These are phyloP conservation scores for Cystobasidium ongulense DNA, from an alignment of 768 basidiomycete genomes.

Conservation along the genomic window DNA sequence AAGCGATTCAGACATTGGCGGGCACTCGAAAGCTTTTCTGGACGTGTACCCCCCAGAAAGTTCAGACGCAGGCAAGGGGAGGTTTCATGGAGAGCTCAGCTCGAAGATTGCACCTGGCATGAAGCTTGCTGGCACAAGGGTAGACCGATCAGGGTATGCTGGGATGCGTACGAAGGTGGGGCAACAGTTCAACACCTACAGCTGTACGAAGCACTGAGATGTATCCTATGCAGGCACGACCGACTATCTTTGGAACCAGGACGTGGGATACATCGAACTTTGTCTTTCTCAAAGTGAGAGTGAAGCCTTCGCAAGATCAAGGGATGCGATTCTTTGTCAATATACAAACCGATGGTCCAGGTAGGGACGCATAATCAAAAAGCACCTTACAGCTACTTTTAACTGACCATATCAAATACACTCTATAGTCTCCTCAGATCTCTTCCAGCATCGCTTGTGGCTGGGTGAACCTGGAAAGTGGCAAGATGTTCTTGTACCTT, in stretches of 20 bases:
- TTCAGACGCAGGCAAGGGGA: slow-evolving; percentile 46
- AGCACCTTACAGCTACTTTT: too few species aligned
- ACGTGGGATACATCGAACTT: slow-evolving; percentile 76
- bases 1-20: slow-evolving; percentile 81
- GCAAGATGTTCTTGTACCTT: slow-evolving; percentile 79
- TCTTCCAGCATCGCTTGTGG: slow-evolving; percentile 93
- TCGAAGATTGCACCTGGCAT: slow-evolving; percentile 51
- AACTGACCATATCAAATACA: too few species aligned
- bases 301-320: slow-evolving; percentile 53
- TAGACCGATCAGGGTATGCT: slow-evolving; percentile 68
- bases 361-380: slow-evolving; percentile 35
- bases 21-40: slow-evolving; percentile 43
- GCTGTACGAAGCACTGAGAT: too few species aligned
- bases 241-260: slow-evolving; percentile 78
- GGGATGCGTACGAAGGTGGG: slow-evolving; percentile 77
- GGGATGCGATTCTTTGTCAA: slow-evolving; percentile 79
- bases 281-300: slow-evolving; percentile 67
- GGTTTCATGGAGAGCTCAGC: slow-evolving; percentile 74
- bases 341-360: slow-evolving; percentile 71
- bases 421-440: slow-evolving; percentile 59
- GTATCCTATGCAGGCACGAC: slow-evolving; percentile 52
- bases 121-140: slow-evolving; percentile 37
- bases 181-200: too few species aligned
- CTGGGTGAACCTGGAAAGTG: slow-evolving; percentile 58
- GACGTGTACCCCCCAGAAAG: slow-evolving; percentile 12